phyloP scores from a whole-genome alignment of 2,329 filamentous ascomycete genomes.

The Didymella arachidicola region DNA sequence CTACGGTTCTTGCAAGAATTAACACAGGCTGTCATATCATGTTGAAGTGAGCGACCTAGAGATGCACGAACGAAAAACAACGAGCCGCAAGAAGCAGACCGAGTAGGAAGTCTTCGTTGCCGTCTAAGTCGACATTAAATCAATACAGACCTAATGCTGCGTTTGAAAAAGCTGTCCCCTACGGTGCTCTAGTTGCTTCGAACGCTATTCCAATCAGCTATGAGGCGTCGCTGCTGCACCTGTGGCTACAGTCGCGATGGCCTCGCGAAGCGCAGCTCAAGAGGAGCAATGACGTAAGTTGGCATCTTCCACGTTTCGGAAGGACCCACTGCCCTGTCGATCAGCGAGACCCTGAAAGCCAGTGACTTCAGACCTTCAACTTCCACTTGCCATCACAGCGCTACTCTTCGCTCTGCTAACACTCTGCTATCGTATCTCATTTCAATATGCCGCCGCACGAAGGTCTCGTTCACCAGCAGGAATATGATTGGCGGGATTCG shows the following conservation, averaged over 20 bases:
- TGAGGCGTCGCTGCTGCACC: neutral
- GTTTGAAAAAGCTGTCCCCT: neutral
- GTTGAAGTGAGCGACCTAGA: neutral
- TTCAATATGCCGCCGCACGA: conserved; percentile 64
- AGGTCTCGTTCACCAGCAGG: conserved; percentile 67
- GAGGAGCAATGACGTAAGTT: conserved; percentile 11
- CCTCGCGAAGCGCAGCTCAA: neutral
- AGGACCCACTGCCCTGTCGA: conserved; percentile 5
- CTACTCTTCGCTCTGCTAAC: neutral
- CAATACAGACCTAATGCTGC: neutral
- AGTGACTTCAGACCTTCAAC: neutral
- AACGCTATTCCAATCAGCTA: neutral
- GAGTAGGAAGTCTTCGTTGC: neutral
- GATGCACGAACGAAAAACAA: neutral
- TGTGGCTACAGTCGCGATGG: neutral
- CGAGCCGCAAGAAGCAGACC: neutral
- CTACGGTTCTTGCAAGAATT: neutral
- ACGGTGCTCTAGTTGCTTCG: neutral
- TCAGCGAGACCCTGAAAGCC: neutral
- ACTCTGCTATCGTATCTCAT: neutral
- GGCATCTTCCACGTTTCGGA: conserved; percentile 6
- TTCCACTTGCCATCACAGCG: neutral
- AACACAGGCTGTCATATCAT: neutral
- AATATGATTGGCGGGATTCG: conserved; percentile 73
- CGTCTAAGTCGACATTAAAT: neutral